Conservation (phyloP, 352 stramenopile genomes). For the Aphanomyces invadans region DNA sequence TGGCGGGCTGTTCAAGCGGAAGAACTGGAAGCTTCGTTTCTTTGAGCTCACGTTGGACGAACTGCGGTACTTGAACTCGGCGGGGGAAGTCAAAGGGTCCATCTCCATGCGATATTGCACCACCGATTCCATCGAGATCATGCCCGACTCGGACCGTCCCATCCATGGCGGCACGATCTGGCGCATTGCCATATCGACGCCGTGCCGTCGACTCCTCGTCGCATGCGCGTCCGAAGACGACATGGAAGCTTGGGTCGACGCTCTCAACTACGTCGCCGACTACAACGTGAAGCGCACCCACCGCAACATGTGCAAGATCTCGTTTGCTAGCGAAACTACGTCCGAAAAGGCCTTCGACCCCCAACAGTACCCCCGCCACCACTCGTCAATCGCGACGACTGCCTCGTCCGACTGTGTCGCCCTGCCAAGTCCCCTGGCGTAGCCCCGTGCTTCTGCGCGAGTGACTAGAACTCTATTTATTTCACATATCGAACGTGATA, state of each 20-base stretch:
- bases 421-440: background rate
- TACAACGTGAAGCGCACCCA: background rate
- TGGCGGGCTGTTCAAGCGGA: constrained; percentile 33
- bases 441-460: no score
- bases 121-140: constrained; percentile 60
- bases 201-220: constrained; percentile 51
- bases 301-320: background rate
- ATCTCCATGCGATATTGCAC: constrained; percentile 30
- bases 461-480: no score
- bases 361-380: background rate
- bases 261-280: constrained; percentile 24
- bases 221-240: constrained; percentile 67
- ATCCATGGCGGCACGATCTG: constrained; percentile 60
- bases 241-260: constrained; percentile 78
- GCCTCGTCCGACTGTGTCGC: background rate
- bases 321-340: background rate
- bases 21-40: constrained; percentile 52
- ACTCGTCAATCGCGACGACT: background rate
- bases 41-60: constrained; percentile 36
- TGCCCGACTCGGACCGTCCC: constrained; percentile 72
- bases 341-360: background rate
- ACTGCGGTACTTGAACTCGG: constrained; percentile 42
- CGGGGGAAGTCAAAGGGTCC: constrained; percentile 34
- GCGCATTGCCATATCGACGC: constrained; percentile 65
- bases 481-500: no score